phyloP scores from a whole-genome alignment of 1,284 basidiomycete genomes.

The Trametes sp. region DNA sequence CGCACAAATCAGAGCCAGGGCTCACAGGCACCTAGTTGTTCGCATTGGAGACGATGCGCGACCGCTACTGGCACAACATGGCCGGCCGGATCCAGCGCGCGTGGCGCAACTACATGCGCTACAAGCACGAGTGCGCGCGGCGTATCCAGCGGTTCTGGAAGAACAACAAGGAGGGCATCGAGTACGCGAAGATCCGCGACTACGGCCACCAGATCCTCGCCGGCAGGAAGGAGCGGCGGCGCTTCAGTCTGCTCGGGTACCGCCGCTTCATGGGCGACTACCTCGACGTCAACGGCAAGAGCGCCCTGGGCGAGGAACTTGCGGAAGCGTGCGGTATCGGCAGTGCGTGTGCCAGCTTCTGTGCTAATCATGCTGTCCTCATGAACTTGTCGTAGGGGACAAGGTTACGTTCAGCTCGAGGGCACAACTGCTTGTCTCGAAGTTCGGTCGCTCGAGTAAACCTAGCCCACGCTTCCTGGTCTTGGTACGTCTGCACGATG shows the following conservation, averaged over 20 bases:
- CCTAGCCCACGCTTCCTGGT: conserved; percentile 92
- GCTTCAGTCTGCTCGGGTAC: conserved; percentile 94
- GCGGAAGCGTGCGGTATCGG: conserved; percentile 78
- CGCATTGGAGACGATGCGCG: conserved; percentile 98
- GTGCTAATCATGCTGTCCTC: not conserved
- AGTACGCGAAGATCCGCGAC: conserved; percentile 89
- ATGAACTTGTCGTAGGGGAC: conserved; percentile 56
- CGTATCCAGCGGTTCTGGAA: conserved; percentile 99
- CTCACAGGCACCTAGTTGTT: conserved; percentile 71
- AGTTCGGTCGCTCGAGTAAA: conserved; percentile 89
- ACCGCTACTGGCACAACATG: conserved; percentile 99
- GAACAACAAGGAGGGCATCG: conserved; percentile 94
- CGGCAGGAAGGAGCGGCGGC: conserved; percentile 91
- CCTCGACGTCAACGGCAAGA: conserved; percentile 87
- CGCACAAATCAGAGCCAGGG: not conserved
- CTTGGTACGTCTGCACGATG: conserved; percentile 62
- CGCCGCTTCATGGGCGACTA: conserved; percentile 98
- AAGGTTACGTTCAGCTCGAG: conserved; percentile 89
- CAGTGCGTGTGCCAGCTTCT: conserved; percentile 54
- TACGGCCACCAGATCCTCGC: conserved; percentile 94
- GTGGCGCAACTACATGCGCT: conserved; percentile 94
- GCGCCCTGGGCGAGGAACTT: conserved; percentile 84
- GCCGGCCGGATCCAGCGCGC: conserved; percentile 96
- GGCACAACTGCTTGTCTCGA: conserved; percentile 88
- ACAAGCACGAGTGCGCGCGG: conserved; percentile 94